Conservation (phyloP, 2,329 filamentous ascomycete species). For the Mollisiaceae sp. region DNA sequence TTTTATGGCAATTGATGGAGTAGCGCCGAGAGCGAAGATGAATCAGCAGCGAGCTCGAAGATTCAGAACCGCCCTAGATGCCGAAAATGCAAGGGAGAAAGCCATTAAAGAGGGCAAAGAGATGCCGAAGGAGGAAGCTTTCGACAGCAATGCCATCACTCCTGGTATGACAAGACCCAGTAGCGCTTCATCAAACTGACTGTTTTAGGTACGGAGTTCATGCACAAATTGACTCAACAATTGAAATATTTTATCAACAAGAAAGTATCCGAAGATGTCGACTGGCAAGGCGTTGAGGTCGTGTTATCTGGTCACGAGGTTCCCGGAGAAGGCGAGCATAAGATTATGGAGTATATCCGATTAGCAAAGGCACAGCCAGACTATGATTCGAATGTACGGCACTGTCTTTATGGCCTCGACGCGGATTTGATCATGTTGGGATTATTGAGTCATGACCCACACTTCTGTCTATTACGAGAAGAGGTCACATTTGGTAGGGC, state of each 20-base stretch:
- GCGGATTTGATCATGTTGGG: constrained; percentile 99
- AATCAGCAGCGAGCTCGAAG: constrained; percentile 96
- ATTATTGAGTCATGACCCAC: constrained; percentile 94
- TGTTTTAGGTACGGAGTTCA: constrained; percentile 76
- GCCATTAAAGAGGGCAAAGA: constrained; percentile 87
- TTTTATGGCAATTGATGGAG: constrained; percentile 99
- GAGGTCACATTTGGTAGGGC: constrained; percentile 96
- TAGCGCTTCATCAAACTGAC: constrained; percentile 39
- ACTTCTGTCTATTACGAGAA: constrained; percentile 95
- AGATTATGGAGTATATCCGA: constrained; percentile 99
- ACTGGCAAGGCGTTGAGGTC: constrained; percentile 97
- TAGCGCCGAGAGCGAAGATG: constrained; percentile 98
- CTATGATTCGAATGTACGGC: constrained; percentile 91
- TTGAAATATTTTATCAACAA: constrained; percentile 99
- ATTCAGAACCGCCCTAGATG: constrained; percentile 92
- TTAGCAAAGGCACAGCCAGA: constrained; percentile 93
- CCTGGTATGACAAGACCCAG: constrained; percentile 60
- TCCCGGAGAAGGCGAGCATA: constrained; percentile 97
- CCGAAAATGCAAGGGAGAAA: constrained; percentile 88
- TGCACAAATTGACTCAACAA: constrained; percentile 93
- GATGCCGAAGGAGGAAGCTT: constrained; percentile 92
- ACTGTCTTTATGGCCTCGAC: constrained; percentile 96
- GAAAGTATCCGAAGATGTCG: constrained; percentile 94
- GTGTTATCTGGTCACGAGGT: constrained; percentile 98
- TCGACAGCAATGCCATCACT: constrained; percentile 99